Conservation (phyloP, 257 asterid species). For the Gardenia jasminoides region DNA sequence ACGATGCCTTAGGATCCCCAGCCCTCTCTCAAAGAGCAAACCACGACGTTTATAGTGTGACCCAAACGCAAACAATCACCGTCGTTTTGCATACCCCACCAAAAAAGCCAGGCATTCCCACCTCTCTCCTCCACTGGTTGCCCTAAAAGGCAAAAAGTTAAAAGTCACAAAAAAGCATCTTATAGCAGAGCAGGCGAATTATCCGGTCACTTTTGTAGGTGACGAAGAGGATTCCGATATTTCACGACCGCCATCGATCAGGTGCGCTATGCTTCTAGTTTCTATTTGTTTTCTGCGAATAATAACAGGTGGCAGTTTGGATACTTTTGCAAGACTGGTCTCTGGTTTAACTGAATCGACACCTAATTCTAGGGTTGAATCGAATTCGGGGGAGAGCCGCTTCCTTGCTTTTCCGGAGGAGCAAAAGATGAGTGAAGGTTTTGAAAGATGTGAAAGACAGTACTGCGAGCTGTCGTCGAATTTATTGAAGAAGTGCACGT, state of each 20-base stretch:
- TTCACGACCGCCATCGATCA: neutral
- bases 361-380: neutral
- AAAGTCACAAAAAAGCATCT: neutral
- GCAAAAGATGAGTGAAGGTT: slow-evolving; percentile 45
- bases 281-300: neutral
- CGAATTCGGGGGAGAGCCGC: neutral
- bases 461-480: slow-evolving; percentile 56
- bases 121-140: too few relatives aligned
- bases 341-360: neutral
- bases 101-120: neutral
- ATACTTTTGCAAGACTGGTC: neutral
- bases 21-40: neutral
- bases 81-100: slow-evolving; percentile 5
- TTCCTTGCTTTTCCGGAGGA: neutral
- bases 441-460: slow-evolving; percentile 56
- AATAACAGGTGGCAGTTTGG: neutral
- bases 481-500: slow-evolving; percentile 29
- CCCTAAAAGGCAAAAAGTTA: neutral
- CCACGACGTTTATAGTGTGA: neutral
- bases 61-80: neutral
- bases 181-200: neutral
- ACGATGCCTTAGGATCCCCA: too few relatives aligned
- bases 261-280: neutral
- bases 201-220: neutral
- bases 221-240: neutral